These are phyloP conservation scores for Irpex rosettiformis DNA, from an alignment of 1,284 basidiomycete genomes.

Conservation along the genomic window DNA sequence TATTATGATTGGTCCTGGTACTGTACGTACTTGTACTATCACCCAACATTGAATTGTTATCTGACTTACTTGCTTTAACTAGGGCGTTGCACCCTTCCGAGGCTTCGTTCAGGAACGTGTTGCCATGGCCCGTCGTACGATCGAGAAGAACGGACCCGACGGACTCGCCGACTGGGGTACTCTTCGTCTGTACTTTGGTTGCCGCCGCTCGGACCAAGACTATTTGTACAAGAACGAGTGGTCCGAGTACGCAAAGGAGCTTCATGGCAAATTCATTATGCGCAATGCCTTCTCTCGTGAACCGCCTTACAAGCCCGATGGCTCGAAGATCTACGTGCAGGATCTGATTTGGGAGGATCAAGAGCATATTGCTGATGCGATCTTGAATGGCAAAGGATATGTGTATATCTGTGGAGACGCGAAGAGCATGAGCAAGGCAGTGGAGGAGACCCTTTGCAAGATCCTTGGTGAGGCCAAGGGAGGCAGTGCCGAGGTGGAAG, in stretches of 20 bases:
- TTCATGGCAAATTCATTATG: conserved; percentile 89
- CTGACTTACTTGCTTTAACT: conserved; percentile 4
- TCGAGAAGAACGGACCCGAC: conserved; percentile 90
- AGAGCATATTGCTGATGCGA: conserved; percentile 80
- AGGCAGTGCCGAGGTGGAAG: conserved; percentile 81
- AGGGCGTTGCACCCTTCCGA: conserved; percentile 98
- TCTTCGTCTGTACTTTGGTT: conserved; percentile 95
- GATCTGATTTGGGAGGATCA: conserved; percentile 89
- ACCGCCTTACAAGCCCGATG: conserved; percentile 80
- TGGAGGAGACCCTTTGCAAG: conserved; percentile 82
- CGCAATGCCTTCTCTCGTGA: conserved; percentile 89
- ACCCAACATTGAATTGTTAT: conserved; percentile 1
- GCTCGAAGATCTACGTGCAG: conserved; percentile 97
- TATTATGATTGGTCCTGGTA: conserved; percentile 98
- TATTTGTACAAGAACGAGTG: conserved; percentile 96
- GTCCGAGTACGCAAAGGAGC: conserved; percentile 82
- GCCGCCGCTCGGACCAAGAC: conserved; percentile 84
- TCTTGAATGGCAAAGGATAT: conserved; percentile 92
- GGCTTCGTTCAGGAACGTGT: conserved; percentile 98
- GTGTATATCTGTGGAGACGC: conserved; percentile 97
- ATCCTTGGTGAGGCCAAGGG: conserved; percentile 95
- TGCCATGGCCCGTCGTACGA: conserved; percentile 87
- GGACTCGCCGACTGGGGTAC: conserved; percentile 94
- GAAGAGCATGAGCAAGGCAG: conserved; percentile 92
- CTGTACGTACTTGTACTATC: conserved; percentile 52